Evolutionary conservation across 2,329 filamentous ascomycete genomes (phyloP).

Genomic region (Aaosphaeria arxii): DNA sequence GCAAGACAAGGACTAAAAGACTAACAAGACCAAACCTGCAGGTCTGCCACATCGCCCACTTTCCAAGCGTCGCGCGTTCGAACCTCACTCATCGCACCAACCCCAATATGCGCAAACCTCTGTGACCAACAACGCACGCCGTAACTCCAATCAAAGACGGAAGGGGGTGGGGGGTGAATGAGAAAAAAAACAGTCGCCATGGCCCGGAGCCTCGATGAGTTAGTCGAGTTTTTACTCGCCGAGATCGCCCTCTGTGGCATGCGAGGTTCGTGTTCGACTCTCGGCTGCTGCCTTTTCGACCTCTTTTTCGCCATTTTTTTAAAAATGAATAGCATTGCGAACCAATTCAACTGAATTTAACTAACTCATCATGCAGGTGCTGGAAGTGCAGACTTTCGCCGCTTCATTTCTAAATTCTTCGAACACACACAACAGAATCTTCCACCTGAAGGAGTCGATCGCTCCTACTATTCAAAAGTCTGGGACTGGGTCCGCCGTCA

Average conservation of each 20-base stretch:
- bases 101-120: too few relatives aligned
- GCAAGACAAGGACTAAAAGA: too few relatives aligned
- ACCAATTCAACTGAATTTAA: not conserved
- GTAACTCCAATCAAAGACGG: too few relatives aligned
- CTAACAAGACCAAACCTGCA: too few relatives aligned
- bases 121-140: too few relatives aligned
- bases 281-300: not conserved
- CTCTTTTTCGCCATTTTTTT: not conserved
- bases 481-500: conserved; percentile 58
- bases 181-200: conserved; percentile 8
- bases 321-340: too few relatives aligned
- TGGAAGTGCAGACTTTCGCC: conserved; percentile 38
- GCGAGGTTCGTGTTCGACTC: conserved; percentile 48
- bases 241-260: conserved; percentile 59
- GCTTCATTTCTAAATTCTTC: conserved; percentile 39
- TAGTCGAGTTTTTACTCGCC: conserved; percentile 57
- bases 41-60: too few relatives aligned
- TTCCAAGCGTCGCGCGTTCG: too few relatives aligned
- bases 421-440: conserved; percentile 11
- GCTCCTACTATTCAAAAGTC: conserved; percentile 51
- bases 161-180: conserved; percentile 13
- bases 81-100: too few relatives aligned
- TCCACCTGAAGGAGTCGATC: conserved; percentile 29
- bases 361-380: conserved; percentile 31
- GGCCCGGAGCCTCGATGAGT: conserved; percentile 49